These are phyloP conservation scores for Pinus albicaulis DNA, from an alignment of 75 land plant genomes.

Conservation along the genomic window DNA sequence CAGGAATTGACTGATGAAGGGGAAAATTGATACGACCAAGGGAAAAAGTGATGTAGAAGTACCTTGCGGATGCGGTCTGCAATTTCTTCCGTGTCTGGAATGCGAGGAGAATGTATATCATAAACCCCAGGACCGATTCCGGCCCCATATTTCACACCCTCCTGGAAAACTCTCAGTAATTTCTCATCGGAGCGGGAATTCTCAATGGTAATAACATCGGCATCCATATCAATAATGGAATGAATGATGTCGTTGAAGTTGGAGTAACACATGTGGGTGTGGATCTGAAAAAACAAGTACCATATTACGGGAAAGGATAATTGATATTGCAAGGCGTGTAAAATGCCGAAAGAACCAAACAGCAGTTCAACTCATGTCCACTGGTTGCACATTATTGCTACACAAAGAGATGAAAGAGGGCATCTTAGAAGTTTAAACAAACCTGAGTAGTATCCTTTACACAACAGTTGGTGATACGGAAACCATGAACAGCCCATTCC, in stretches of 20 bases:
- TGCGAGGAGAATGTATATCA: constrained; percentile 56
- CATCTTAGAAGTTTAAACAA: not conserved
- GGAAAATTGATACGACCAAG: not conserved
- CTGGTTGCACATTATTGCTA: not conserved
- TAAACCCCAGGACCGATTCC: constrained; percentile 62
- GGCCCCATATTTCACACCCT: constrained; percentile 55
- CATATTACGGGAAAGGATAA: not conserved
- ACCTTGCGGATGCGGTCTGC: constrained; percentile 54
- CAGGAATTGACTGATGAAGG: not conserved
- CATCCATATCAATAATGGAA: constrained; percentile 62
- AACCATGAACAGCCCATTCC: constrained; percentile 61
- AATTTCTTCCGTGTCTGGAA: constrained; percentile 48
- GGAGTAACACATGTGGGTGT: constrained; percentile 58
- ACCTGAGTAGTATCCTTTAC: constrained; percentile 60
- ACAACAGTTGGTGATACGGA: constrained; percentile 50
- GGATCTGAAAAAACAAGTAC: constrained; percentile 20
- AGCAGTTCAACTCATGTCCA: not conserved
- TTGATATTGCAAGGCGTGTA: not conserved
- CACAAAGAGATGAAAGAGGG: not conserved
- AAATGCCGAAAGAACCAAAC: not conserved
- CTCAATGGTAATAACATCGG: constrained; percentile 61
- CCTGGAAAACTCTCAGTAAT: constrained; percentile 56
- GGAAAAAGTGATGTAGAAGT: not conserved
- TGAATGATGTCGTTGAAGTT: constrained; percentile 61
- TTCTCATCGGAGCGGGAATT: constrained; percentile 65